These are phyloP conservation scores for Nitzschia inconspicua DNA, from an alignment of 108 stramenopile genomes.

Conservation along the genomic window DNA sequence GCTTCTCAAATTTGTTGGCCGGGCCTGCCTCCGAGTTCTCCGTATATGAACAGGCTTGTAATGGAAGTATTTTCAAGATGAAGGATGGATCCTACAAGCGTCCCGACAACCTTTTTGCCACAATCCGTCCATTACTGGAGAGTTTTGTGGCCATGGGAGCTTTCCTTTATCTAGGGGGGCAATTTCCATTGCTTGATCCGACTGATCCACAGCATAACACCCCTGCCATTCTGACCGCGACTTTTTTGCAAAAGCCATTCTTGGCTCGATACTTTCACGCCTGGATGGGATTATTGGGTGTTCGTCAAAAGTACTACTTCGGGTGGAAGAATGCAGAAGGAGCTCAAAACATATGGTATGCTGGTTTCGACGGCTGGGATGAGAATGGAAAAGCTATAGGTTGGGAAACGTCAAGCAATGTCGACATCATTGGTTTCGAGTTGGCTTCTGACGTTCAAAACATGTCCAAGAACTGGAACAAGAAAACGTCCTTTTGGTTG, in stretches of 20 bases:
- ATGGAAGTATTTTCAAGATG: slow-evolving; percentile 72
- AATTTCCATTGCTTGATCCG: slow-evolving; percentile 77
- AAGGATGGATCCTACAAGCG: slow-evolving; percentile 67
- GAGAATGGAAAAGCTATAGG: slow-evolving; percentile 80
- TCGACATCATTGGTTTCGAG: slow-evolving; percentile 92
- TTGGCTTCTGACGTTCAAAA: slow-evolving; percentile 82
- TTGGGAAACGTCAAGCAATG: slow-evolving; percentile 88
- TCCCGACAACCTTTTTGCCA: slow-evolving; percentile 75
- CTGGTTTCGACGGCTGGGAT: slow-evolving; percentile 91
- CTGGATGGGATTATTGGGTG: slow-evolving; percentile 82
- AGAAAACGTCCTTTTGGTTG: slow-evolving; percentile 92
- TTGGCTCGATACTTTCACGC: slow-evolving; percentile 60
- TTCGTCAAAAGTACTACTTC: slow-evolving; percentile 96
- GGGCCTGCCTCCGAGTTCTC: slow-evolving; percentile 88
- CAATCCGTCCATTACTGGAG: slow-evolving; percentile 63
- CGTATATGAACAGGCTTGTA: slow-evolving; percentile 66
- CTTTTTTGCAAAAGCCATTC: slow-evolving; percentile 63
- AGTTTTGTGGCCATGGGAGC: slow-evolving; percentile 71
- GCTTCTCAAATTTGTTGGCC: slow-evolving; percentile 92
- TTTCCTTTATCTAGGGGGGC: slow-evolving; percentile 63
- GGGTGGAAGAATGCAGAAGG: slow-evolving; percentile 96
- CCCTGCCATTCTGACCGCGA: slow-evolving; percentile 58
- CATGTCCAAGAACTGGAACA: slow-evolving; percentile 91
- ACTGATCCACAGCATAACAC: slow-evolving; percentile 72
- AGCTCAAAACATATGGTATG: slow-evolving; percentile 89